Base-by-base conservation (phyloP, 2,329 filamentous ascomycete species). In the Rachicladosporium sp. region DNA sequence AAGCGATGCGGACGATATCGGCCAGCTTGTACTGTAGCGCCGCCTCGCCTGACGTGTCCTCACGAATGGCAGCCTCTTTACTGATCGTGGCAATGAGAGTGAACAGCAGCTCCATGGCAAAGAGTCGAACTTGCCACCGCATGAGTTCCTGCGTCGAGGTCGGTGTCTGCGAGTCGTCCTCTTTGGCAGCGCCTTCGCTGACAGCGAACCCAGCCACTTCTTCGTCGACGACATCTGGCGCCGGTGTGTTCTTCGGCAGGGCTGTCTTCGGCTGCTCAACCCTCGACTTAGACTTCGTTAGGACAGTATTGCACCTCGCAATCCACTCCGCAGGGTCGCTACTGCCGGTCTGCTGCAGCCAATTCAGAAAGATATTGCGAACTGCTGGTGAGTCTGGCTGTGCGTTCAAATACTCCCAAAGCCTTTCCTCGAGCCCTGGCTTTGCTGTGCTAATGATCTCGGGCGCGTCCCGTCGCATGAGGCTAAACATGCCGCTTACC, bases 1-100 rank as follows among this genome's bases (percentile, higher is more conserved):
- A 98, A 0, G 91, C 89, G 72, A 96, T 94, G 37, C 87, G 80
- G 42, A 98, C 86, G 15, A 98, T 84, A 58, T 98, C 91, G 3
- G 85, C 88, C 41, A 98, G 76, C 53, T 78, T 81, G 44, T 76
- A 74, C 59, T 98, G 88, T 19, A 98, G 66, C 4, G 82, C 84
- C 34, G 73, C 63, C 54, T 93, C 82, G 4, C 87, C 84, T 3
- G 74, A 69, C 4, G 87, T 87, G 30, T 87, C 82, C 29, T 84
- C 82, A 44, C 87, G 81, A 23, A 80, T 76, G 12, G 82, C 71
- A 15, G 85, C 76, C 41, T 91, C 83, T 59, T 87, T 89, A 44
- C 74, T 77, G 21, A 93, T 77, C 40, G 89, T 74, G 32, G 72
- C 65, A 48, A 96, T 80, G 13, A 96, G 75, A 47, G 94, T 86